phyloP scores from a whole-genome alignment of 441 rosid genomes.

The Syzygium syzygioides region DNA sequence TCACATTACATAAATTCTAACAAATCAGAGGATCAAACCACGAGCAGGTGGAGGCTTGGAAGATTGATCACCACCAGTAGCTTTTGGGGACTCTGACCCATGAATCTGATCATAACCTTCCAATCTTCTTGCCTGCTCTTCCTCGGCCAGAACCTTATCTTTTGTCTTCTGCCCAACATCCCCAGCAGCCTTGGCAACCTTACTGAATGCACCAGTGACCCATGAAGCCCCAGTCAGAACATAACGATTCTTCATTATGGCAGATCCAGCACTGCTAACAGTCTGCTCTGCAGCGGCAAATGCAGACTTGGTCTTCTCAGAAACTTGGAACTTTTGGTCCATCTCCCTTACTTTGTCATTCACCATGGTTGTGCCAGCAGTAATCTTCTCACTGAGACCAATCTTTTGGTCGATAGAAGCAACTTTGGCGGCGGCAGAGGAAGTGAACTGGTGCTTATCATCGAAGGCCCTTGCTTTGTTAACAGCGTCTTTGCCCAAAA shows the following conservation, averaged over 20 bases:
- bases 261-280: slow-evolving; percentile 52
- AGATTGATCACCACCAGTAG: neutral
- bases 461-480: slow-evolving; percentile 25
- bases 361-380: slow-evolving; percentile 50
- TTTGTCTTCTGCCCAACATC: slow-evolving; percentile 23
- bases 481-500: slow-evolving; percentile 16
- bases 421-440: slow-evolving; percentile 38
- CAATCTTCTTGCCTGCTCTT: neutral
- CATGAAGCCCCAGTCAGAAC: slow-evolving; percentile 24
- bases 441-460: slow-evolving; percentile 40
- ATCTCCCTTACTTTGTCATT: slow-evolving; percentile 47
- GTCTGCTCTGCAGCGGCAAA: slow-evolving; percentile 49
- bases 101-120: slow-evolving; percentile 13
- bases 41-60: slow-evolving; percentile 4
- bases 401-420: slow-evolving; percentile 60
- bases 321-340: slow-evolving; percentile 22
- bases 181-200: slow-evolving; percentile 16
- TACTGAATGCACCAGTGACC: slow-evolving; percentile 20
- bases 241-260: slow-evolving; percentile 62
- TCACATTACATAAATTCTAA: neutral
- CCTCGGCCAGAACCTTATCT: slow-evolving; percentile 15
- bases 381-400: slow-evolving; percentile 49
- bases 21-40: slow-evolving; percentile 12
- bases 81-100: neutral
- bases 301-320: slow-evolving; percentile 20